A percentile compares a stretch with the other conserved stretches of the same genome.
Evolutionary conservation across 2,329 filamentous ascomycete genomes (phyloP).

Genomic region (Talaromyces albobiverticillius): DNA sequence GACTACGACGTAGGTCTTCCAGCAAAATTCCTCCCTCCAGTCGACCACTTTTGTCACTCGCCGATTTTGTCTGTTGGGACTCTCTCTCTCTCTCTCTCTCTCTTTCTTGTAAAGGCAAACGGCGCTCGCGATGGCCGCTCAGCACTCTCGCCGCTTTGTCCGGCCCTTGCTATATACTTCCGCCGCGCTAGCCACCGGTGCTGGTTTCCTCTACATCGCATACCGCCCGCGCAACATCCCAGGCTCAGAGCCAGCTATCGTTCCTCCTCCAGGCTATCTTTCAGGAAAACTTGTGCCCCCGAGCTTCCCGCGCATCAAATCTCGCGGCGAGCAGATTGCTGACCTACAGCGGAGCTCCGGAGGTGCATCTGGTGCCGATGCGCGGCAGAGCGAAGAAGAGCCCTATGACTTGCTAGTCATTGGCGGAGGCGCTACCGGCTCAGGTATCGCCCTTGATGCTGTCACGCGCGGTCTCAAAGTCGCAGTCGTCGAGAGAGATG

Average conservation of each 20-base stretch:
- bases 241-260: constrained; percentile 59
- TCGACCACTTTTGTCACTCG: no score
- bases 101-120: background rate
- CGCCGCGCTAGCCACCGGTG: constrained; percentile 53
- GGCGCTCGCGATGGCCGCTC: constrained; percentile 39
- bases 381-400: constrained; percentile 36
- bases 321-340: constrained; percentile 50
- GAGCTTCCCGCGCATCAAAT: constrained; percentile 51
- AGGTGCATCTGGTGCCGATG: background rate
- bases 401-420: constrained; percentile 76
- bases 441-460: constrained; percentile 77
- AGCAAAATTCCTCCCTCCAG: no score
- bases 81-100: background rate
- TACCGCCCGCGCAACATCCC: constrained; percentile 65
- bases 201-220: constrained; percentile 58
- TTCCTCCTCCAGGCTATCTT: constrained; percentile 61
- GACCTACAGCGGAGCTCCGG: constrained; percentile 47
- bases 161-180: constrained; percentile 60
- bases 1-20: no score
- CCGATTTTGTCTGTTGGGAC: background rate
- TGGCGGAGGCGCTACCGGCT: constrained; percentile 74
- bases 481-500: constrained; percentile 76
- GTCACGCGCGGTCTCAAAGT: constrained; percentile 76
- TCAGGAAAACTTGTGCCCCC: constrained; percentile 57
- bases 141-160: constrained; percentile 49